Evolutionary conservation across 345 rosid genomes (phyloP).

Genomic region (Moringa oleifera): DNA sequence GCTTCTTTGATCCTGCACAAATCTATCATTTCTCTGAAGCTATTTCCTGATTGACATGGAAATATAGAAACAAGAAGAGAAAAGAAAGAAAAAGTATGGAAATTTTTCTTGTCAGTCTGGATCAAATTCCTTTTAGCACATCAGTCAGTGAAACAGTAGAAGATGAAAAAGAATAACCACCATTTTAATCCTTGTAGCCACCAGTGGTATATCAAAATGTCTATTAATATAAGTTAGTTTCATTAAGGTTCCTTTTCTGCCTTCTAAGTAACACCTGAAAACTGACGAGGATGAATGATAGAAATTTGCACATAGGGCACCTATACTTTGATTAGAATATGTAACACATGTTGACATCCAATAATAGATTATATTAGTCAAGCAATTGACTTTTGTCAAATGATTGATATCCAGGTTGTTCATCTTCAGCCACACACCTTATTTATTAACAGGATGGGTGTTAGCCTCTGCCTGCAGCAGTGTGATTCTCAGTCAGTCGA

Average conservation of each 20-base stretch:
- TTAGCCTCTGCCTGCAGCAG: conserved; percentile 76
- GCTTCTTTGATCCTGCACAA: background rate
- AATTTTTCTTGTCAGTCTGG: no score
- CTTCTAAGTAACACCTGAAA: background rate
- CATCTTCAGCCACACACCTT: conserved; percentile 87
- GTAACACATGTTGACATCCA: conserved; percentile 4
- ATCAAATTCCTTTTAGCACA: background rate
- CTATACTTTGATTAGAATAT: background rate
- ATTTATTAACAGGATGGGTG: conserved; percentile 77
- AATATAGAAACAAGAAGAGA: background rate
- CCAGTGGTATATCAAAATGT: background rate
- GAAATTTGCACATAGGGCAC: conserved; percentile 3
- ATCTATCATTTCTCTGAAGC: background rate
- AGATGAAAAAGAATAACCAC: background rate
- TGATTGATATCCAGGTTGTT: conserved; percentile 59
- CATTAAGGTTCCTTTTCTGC: background rate
- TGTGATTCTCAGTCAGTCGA: conserved; percentile 68
- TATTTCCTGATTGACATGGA: background rate
- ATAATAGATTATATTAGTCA: conserved; percentile 6
- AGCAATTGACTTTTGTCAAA: conserved; percentile 14
- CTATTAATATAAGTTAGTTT: background rate
- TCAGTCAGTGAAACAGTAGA: background rate
- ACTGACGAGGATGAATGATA: background rate
- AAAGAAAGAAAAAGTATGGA: background rate
- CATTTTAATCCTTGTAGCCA: background rate